Evolutionary conservation across 2,329 filamentous ascomycete genomes (phyloP), one percentile per base, ranked within the genome.

Genomic region (Arthrobotrys sphaeroides): DNA sequence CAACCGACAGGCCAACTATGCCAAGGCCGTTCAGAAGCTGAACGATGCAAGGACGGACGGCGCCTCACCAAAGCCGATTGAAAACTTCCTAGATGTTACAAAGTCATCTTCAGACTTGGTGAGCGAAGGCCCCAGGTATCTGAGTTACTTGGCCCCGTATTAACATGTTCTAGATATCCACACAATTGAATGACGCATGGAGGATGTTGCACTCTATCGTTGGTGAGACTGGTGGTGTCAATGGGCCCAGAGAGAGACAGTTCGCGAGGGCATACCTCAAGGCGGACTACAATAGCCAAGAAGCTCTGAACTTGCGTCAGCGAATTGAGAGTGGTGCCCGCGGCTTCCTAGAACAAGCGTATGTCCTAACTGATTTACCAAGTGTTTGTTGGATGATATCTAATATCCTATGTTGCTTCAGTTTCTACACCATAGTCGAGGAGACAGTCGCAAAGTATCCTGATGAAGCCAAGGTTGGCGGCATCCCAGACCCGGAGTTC

Each of bases 391-490:
- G 9, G 47, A 22, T 12, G 31, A 13, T 33, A 47, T 31, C 57
- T 79, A 64, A 78, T 18, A 36, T 47, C 42, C 78, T 60, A 78
- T 16, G 33, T 16, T 5, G 12, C 9, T 3, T 5, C 42, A 70
- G 82, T 77, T 97, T 96, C 82, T 89, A 91, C 81, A 85, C 86
- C 55, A 89, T 94, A 78, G 86, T 98, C 38, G 92, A 97, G 81
- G 86, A 85, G 7, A 85, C 91, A 42, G 90, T 99, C 74, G 86
- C 88, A 40, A 96, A 91, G 82, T 92, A 95, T 81, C 93, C 94
- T 1, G 89, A 90, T 66, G 94, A 97, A 81, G 94, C 95, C 28
- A 92, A 92, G 81, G 87, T 97, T 43, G 95, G 95, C 73, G 95
- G 95, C 78, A 88, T 93, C 42, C 95, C 95, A 0, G 93, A 94